Base-by-base conservation (phyloP, 164 flowering plant genomes). In the Vitis rotundifolia region DNA sequence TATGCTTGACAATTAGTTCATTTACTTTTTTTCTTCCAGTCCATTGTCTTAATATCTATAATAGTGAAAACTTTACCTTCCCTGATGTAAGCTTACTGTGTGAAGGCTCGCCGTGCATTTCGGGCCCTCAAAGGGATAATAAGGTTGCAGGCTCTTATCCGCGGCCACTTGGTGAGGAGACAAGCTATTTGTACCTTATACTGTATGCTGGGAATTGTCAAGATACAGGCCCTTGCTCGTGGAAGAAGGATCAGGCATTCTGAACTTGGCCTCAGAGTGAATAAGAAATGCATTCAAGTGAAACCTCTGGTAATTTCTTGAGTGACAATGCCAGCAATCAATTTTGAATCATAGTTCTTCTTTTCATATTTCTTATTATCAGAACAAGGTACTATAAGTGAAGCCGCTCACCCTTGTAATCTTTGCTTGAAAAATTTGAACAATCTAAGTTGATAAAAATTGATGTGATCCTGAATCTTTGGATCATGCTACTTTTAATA, bases 61-160 rank as follows among this genome's bases (percentile, higher is more conserved):
- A 22, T 22, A 22, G 26, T 22, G 26, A 22, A 22, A 22, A 22
- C 5, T 37, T 5, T 37, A 63, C 18, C 31, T 63, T 52, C 66
- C 31, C 75, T 77, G 29, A 77, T 69, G 11, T 68, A 15, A 67
- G 48, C 61, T 29, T 49, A 9, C 47, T 59, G 7, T 78, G 50
- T 82, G 76, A 80, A 96, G 99, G 99, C 99, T 78, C 97, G 97
- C 2, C 86, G 95, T 52, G 97, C 97, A 77, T 96, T 91, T 78
- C 76, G 87, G 22, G 95, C 97, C 18, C 92, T 96, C 29, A 91
- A 83, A 80, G 99, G 98, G 68, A 96, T 96, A 64, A 96, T 91
- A 75, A 90, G 98, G 85, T 82, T 96, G 62, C 99, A 96, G 73
- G 97, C 98, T n/a, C 87, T 95, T 70, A 77, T 91, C 49, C 97